These are phyloP conservation scores for Gossypium laxum DNA, from an alignment of 441 rosid species.

Conservation along the genomic window DNA sequence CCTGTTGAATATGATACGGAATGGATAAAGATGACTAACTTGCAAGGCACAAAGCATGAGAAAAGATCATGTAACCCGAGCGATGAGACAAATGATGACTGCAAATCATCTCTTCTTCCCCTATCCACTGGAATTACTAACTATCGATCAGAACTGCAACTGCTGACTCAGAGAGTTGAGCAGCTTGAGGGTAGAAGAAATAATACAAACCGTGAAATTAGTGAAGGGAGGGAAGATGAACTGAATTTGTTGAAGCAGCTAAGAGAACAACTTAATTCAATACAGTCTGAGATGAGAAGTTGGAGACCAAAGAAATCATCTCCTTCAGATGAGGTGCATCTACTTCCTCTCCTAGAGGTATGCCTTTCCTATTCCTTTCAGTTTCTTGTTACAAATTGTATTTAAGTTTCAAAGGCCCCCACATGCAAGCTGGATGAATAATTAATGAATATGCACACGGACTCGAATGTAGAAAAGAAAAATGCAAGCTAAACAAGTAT, in stretches of 20 bases:
- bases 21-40: slow-evolving; percentile 19
- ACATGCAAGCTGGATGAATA: background rate
- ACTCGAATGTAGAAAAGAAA: background rate
- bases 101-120: slow-evolving; percentile 16
- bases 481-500: background rate
- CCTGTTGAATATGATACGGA: slow-evolving; percentile 16
- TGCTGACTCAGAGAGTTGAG: slow-evolving; percentile 42
- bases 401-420: background rate
- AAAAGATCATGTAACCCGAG: slow-evolving; percentile 30
- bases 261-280: slow-evolving; percentile 46
- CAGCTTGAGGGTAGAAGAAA: slow-evolving; percentile 40
- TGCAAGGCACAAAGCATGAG: slow-evolving; percentile 22
- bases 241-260: slow-evolving; percentile 53
- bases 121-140: slow-evolving; percentile 10
- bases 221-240: slow-evolving; percentile 32
- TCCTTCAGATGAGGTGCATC: slow-evolving; percentile 25
- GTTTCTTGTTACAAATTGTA: background rate
- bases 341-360: slow-evolving; percentile 41
- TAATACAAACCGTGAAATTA: slow-evolving; percentile 26
- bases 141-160: slow-evolving; percentile 31
- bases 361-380: slow-evolving; percentile 2
- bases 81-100: slow-evolving; percentile 19
- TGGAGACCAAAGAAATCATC: slow-evolving; percentile 32
- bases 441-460: background rate
- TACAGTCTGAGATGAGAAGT: slow-evolving; percentile 48